These are phyloP conservation scores for Knufia petricola DNA, from an alignment of 2,329 filamentous ascomycete genomes.

Conservation along the genomic window DNA sequence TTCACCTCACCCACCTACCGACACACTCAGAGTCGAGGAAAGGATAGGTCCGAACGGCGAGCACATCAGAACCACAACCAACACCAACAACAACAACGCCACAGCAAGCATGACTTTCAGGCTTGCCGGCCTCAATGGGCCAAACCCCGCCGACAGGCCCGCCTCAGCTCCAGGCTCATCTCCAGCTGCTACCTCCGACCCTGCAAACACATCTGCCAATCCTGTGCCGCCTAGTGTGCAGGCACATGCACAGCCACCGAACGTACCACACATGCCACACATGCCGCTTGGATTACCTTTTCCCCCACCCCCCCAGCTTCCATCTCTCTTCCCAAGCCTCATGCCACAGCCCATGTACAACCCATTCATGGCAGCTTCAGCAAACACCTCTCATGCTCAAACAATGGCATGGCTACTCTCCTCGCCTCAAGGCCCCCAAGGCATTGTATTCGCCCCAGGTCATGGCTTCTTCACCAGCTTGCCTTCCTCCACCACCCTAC, in stretches of 20 bases:
- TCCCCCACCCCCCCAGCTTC: slow-evolving; percentile 1
- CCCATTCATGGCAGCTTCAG: background rate
- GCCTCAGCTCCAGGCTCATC: slow-evolving; percentile 11
- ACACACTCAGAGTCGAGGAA: slow-evolving; percentile 9
- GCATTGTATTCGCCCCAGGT: slow-evolving; percentile 21
- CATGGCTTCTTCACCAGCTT: slow-evolving; percentile 18
- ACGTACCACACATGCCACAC: slow-evolving; percentile 2
- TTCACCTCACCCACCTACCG: background rate
- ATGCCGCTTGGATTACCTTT: slow-evolving; percentile 3
- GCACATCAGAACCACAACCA: slow-evolving; percentile 11
- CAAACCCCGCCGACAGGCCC: slow-evolving; percentile 11
- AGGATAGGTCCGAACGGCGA: slow-evolving; percentile 14
- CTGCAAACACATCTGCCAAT: slow-evolving; percentile 1
- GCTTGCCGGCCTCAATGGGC: slow-evolving; percentile 5
- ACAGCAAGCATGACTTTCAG: background rate
- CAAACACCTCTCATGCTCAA: slow-evolving; percentile 2
- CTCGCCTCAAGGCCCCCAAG: slow-evolving; percentile 19
- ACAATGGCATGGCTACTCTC: slow-evolving; percentile 20
- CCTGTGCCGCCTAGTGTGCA: background rate
- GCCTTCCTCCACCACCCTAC: background rate
- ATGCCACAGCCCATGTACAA: slow-evolving; percentile 8
- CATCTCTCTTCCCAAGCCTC: slow-evolving; percentile 4
- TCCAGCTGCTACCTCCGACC: slow-evolving; percentile 1
- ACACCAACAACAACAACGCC: slow-evolving; percentile 6
- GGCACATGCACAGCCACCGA: slow-evolving; percentile 3